Evolutionary conservation across 106 monocot genomes (phyloP).

Genomic region (Agapanthus africanus): DNA sequence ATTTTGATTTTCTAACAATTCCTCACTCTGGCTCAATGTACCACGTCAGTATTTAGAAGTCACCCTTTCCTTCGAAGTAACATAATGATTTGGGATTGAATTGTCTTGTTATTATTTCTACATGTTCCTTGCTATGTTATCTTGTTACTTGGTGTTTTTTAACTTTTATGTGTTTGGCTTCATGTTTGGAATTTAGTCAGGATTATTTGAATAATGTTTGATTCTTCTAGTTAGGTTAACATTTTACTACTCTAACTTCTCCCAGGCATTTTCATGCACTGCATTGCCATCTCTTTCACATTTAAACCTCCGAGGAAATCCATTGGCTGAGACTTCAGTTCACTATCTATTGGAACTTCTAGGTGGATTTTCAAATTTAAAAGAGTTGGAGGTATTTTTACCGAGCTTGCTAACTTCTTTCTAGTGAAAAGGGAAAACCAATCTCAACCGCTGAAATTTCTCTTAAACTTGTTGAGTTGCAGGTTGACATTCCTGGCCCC

Average conservation of each 20-base stretch:
- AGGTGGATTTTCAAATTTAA: slow-evolving; percentile 41
- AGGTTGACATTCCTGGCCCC: slow-evolving; percentile 97
- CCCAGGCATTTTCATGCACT: slow-evolving; percentile 52
- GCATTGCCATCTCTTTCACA: slow-evolving; percentile 53
- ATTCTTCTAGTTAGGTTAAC: not conserved
- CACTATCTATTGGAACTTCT: slow-evolving; percentile 43
- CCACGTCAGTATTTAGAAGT: not conserved
- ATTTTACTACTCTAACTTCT: not conserved
- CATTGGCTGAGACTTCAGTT: slow-evolving; percentile 37
- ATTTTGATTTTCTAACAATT: not conserved
- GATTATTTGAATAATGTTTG: not conserved
- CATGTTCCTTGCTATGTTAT: not conserved
- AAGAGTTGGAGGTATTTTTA: slow-evolving; percentile 66
- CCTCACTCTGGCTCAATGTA: not conserved
- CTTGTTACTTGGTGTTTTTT: not conserved
- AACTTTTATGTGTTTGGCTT: not conserved
- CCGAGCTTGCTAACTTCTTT: not conserved
- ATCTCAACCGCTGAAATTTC: not conserved
- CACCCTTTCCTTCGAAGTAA: not conserved
- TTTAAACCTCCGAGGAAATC: slow-evolving; percentile 81
- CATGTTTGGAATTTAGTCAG: not conserved
- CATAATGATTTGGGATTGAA: not conserved
- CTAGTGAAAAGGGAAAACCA: not conserved
- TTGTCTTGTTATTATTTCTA: not conserved
- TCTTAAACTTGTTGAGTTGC: slow-evolving; percentile 13